phyloP scores from a whole-genome alignment of 768 basidiomycete genomes.

The Leucocoprinus leucothites region DNA sequence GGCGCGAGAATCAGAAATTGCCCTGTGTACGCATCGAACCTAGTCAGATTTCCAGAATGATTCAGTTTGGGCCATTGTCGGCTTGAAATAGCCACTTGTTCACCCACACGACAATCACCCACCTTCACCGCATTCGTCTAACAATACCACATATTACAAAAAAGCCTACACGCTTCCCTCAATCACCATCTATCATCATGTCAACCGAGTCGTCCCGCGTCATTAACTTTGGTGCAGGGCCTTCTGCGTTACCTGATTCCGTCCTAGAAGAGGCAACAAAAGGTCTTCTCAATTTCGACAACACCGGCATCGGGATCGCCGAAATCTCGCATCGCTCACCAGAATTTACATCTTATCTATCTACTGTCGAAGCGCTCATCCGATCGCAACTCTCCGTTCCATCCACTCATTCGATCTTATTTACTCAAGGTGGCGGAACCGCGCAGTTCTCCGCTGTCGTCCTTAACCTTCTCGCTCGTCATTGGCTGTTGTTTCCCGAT shows the following conservation, averaged over 20 bases:
- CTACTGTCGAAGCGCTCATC: conserved; percentile 59
- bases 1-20: not conserved
- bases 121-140: not conserved
- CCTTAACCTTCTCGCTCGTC: conserved; percentile 85
- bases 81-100: conserved; percentile 6
- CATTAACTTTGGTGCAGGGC: conserved; percentile 93
- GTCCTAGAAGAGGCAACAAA: conserved; percentile 81
- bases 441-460: conserved; percentile 91
- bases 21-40: not conserved
- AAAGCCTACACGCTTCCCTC: not conserved
- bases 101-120: not conserved
- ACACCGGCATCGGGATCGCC: conserved; percentile 92
- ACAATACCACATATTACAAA: not conserved
- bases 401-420: conserved; percentile 78
- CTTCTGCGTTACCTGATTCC: conserved; percentile 84
- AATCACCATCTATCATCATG: not conserved
- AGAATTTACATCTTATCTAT: conserved; percentile 75
- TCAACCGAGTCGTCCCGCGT: conserved; percentile 40
- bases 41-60: not conserved
- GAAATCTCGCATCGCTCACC: conserved; percentile 96
- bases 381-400: conserved; percentile 81
- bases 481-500: conserved; percentile 72
- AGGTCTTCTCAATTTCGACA: conserved; percentile 87
- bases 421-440: conserved; percentile 93
- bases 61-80: not conserved